These are phyloP conservation scores for Apiospora malaysiana DNA, from an alignment of 2,329 filamentous ascomycete species.

Conservation along the genomic window DNA sequence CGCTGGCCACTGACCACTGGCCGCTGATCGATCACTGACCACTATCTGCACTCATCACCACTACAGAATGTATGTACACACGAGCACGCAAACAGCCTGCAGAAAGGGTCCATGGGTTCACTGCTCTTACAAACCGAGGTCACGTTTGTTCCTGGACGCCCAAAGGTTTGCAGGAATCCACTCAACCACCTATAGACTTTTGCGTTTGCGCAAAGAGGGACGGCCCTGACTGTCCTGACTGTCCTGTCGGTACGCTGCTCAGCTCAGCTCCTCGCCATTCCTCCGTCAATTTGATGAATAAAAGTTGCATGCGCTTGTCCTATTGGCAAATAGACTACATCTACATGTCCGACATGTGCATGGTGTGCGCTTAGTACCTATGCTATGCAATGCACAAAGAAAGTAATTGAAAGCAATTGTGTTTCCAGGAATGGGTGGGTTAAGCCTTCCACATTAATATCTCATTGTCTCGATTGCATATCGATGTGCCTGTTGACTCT, in stretches of 20 bases:
- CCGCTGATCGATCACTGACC: no score
- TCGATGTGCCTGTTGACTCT: neutral
- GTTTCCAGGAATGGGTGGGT: neutral
- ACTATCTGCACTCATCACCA: neutral
- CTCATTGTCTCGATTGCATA: neutral
- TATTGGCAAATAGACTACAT: neutral
- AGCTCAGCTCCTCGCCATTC: neutral
- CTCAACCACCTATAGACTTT: conserved; percentile 8
- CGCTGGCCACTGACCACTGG: neutral
- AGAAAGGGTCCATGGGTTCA: neutral
- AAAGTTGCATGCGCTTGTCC: neutral
- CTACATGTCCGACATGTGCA: neutral
- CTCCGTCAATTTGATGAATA: neutral
- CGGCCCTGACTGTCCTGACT: no score
- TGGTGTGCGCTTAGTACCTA: neutral
- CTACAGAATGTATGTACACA: neutral
- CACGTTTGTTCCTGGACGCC: conserved; percentile 7
- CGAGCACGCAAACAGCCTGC: conserved; percentile 15
- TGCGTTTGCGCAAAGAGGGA: neutral
- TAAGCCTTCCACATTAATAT: neutral
- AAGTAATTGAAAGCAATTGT: neutral
- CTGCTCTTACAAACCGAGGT: neutral
- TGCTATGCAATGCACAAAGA: neutral
- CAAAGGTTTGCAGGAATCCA: conserved; percentile 17
- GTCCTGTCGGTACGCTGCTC: no score